Evolutionary conservation across 768 basidiomycete species (phyloP).

Genomic region (Amanita pseudoporphyria): DNA sequence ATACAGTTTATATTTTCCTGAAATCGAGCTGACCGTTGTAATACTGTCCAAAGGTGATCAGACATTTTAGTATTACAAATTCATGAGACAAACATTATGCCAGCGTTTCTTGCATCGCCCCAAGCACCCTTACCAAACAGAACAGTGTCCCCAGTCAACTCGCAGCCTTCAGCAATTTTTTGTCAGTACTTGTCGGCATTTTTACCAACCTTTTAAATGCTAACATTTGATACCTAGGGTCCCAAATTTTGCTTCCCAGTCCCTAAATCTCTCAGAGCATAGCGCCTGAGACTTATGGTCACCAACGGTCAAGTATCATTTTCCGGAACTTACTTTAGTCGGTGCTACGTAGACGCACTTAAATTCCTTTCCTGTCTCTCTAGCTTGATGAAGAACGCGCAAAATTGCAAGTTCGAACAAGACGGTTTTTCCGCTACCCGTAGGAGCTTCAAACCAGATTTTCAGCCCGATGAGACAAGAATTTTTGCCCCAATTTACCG

Average conservation of each 20-base stretch:
- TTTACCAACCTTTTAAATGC: constrained; percentile 9
- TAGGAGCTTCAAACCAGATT: constrained; percentile 55
- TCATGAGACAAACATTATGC: constrained; percentile 54
- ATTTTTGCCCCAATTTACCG: constrained; percentile 27
- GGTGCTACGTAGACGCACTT: constrained; percentile 93
- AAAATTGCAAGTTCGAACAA: constrained; percentile 90
- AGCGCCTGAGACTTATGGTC: constrained; percentile 47
- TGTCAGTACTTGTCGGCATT: background rate
- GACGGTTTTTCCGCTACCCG: constrained; percentile 93
- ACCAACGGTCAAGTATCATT: background rate
- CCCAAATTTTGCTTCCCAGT: constrained; percentile 80
- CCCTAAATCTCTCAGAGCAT: constrained; percentile 73
- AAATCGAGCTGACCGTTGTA: constrained; percentile 50
- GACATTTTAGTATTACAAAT: background rate
- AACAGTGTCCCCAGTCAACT: constrained; percentile 89
- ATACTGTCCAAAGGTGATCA: constrained; percentile 33
- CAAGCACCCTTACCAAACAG: constrained; percentile 53
- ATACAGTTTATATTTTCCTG: background rate
- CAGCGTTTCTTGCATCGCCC: constrained; percentile 65
- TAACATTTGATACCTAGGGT: constrained; percentile 68
- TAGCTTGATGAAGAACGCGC: constrained; percentile 45
- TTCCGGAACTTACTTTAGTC: constrained; percentile 52
- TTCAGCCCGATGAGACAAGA: background rate
- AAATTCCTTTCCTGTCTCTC: constrained; percentile 21
- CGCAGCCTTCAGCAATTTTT: constrained; percentile 46